Evolutionary conservation across 805 yeast species (phyloP), one percentile per base, ranked within the genome.

Genomic region (Wickerhamomyces xylosicus): DNA sequence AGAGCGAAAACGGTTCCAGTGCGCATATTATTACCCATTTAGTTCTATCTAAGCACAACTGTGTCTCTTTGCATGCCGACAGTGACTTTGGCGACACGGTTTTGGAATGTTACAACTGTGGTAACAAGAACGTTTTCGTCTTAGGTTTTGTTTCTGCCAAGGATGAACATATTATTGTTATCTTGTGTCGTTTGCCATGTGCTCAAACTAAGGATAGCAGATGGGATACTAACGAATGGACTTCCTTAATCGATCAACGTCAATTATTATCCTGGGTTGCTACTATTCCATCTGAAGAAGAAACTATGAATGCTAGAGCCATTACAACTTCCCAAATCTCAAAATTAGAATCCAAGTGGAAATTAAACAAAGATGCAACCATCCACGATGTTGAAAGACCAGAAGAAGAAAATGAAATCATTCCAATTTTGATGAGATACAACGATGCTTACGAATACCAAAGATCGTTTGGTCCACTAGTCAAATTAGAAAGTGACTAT

Each of bases 181-280:
- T 87, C 33, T 59, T 89, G 36, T 89, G 97, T 60, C 75, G 97
- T 40, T 65, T 85, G 39, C 96, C 96, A 1, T 89, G 97, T 59
- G 79, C 95, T 1, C 87, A 79, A 53, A 58, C 69, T 8, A 78
- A 81, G 47, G 85, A 82, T 57, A 62, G 71, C 21, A 77, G 79
- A 50, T 89, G 96, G 97, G 95, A 86, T 50, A 79, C 89, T 0
- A 72, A 68, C 33, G 81, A 83, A 43, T 89, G 97, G 97, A 85
- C 81, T 52, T 72, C 95, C 0, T 63, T 89, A 40, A 84, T 89
- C 41, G 90, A 82, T 47, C 80, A 85, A 47, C 68, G 94, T 31
- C 79, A 74, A 45, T 74, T 89, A 41, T 63, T 89, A 41, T 64
- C 85, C 2, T 89, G 96, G 96, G 74, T 89, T 11, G 89, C 86